Evolutionary conservation across 805 yeast genomes (phyloP).

Genomic region (Hanseniaspora valbyensis): DNA sequence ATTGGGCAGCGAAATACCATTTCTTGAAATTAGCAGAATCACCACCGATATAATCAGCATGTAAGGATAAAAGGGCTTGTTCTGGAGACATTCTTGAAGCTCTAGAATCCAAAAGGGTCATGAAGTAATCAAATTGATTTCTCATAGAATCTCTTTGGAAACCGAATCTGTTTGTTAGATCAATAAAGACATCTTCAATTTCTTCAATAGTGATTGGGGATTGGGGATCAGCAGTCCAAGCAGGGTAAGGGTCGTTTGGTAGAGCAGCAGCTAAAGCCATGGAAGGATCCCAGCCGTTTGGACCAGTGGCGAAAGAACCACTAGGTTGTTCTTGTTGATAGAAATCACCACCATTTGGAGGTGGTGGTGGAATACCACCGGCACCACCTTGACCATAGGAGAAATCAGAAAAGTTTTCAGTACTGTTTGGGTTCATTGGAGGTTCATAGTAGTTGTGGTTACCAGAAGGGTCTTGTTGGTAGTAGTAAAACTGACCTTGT

Average conservation of each 20-base stretch:
- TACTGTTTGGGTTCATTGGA: conserved; percentile 33
- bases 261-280: conserved; percentile 46
- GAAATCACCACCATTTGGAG: conserved; percentile 56
- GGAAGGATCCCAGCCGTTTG: conserved; percentile 22
- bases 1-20: conserved; percentile 83
- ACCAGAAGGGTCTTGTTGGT: conserved; percentile 32
- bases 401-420: conserved; percentile 59
- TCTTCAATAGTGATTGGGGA: conserved; percentile 77
- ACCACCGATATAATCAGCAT: conserved; percentile 83
- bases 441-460: conserved; percentile 23
- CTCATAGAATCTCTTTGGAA: conserved; percentile 90
- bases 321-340: conserved; percentile 81
- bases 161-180: conserved; percentile 71
- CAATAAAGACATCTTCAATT: conserved; percentile 77
- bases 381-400: conserved; percentile 43
- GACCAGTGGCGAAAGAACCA: conserved; percentile 43
- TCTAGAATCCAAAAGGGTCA: conserved; percentile 73
- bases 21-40: conserved; percentile 74
- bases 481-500: conserved; percentile 38
- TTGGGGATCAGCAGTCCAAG: conserved; percentile 96
- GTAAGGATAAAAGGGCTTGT: conserved; percentile 70
- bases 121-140: conserved; percentile 79
- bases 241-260: conserved; percentile 93
- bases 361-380: too few species aligned
- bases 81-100: conserved; percentile 84